phyloP scores from a whole-genome alignment of 2,329 filamentous ascomycete species.

The Gaeumannomyces sp. region DNA sequence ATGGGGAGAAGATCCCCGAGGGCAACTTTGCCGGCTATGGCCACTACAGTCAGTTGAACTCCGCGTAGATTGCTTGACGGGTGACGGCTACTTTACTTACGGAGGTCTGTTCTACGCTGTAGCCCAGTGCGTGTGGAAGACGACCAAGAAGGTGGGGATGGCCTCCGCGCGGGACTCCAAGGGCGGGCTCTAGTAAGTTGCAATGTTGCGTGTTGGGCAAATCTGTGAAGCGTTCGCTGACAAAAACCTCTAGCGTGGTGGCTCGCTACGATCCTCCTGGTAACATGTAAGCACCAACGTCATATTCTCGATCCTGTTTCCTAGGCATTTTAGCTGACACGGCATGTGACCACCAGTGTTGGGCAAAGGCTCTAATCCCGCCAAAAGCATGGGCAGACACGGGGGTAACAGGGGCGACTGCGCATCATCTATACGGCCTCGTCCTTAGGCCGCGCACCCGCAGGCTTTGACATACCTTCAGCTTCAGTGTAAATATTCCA shows the following conservation, averaged over 20 bases:
- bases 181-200: slow-evolving; percentile 21
- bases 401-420: background rate
- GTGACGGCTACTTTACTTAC: slow-evolving; percentile 8
- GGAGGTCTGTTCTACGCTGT: slow-evolving; percentile 6
- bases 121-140: slow-evolving; percentile 26
- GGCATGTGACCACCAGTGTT: background rate
- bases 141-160: slow-evolving; percentile 26
- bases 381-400: no score
- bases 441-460: background rate
- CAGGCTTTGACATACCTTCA: background rate
- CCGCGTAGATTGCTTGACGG: background rate
- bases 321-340: background rate
- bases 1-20: background rate
- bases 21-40: slow-evolving; percentile 13
- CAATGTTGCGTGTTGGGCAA: no score
- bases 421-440: background rate
- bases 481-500: background rate
- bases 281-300: slow-evolving; percentile 19
- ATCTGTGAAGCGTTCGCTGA: background rate
- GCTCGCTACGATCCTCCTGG: slow-evolving; percentile 28
- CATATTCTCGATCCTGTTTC: background rate
- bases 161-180: slow-evolving; percentile 21
- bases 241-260: slow-evolving; percentile 18
- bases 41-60: slow-evolving; percentile 11
- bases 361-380: background rate